Evolutionary conservation across 768 basidiomycete species (phyloP).

Genomic region (Russula virescens): DNA sequence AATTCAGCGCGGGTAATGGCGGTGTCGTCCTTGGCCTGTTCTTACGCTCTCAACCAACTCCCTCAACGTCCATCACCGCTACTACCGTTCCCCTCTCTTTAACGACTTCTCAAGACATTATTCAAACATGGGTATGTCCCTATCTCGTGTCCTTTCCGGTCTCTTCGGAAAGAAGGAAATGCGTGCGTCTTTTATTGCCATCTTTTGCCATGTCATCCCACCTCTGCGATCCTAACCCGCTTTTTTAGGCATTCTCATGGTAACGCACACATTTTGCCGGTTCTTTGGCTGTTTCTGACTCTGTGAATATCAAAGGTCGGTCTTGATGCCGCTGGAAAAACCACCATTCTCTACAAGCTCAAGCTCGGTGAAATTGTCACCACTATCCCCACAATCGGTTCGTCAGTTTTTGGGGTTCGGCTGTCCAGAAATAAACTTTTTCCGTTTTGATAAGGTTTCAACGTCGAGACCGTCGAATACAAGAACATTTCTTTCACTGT

Average conservation of each 20-base stretch:
- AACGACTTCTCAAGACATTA: conserved; percentile 3
- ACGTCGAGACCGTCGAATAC: conserved; percentile 99
- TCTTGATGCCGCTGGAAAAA: conserved; percentile 99
- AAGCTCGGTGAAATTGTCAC: conserved; percentile 99
- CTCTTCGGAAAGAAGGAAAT: conserved; percentile 99
- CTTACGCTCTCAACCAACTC: conserved; percentile 16
- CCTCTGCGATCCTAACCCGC: conserved; percentile 26
- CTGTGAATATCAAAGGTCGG: conserved; percentile 60
- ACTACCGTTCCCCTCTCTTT: background rate
- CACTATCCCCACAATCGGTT: conserved; percentile 99
- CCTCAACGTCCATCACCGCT: conserved; percentile 3
- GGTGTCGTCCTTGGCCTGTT: background rate
- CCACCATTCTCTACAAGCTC: conserved; percentile 97
- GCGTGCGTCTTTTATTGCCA: conserved; percentile 62
- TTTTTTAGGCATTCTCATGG: conserved; percentile 93
- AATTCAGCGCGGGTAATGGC: background rate
- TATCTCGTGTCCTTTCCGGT: conserved; percentile 69
- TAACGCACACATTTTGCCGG: conserved; percentile 27
- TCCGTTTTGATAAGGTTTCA: conserved; percentile 69
- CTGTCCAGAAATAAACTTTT: conserved; percentile 24
- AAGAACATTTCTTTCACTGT: conserved; percentile 99
- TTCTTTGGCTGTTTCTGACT: conserved; percentile 1
- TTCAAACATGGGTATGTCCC: conserved; percentile 63
- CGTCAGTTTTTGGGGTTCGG: conserved; percentile 31
- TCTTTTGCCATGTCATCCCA: conserved; percentile 26